A percentile compares a stretch with the other conserved stretches of the same genome.
These are phyloP conservation scores for Trichoderma sp. DNA, from an alignment of 2,329 filamentous ascomycete genomes.

Conservation along the genomic window DNA sequence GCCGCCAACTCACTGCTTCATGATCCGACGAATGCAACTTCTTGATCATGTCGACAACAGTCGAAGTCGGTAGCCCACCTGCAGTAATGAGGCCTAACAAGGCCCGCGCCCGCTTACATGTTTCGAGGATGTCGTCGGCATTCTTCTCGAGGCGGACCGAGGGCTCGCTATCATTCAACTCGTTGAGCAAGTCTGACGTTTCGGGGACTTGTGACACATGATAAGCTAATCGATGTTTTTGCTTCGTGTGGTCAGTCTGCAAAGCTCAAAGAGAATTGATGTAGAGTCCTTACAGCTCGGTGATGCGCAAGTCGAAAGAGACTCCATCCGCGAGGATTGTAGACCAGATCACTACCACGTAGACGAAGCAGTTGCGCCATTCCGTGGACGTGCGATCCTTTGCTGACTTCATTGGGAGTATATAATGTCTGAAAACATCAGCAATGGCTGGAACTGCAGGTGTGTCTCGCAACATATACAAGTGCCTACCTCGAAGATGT, in stretches of 20 bases:
- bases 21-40: constrained; percentile 41
- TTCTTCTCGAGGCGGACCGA: constrained; percentile 39
- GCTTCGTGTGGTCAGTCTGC: not conserved
- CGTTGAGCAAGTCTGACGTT: constrained; percentile 39
- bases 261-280: not conserved
- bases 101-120: constrained; percentile 39
- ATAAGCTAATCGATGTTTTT: constrained; percentile 4
- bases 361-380: constrained; percentile 48
- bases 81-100: not conserved
- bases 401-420: constrained; percentile 34
- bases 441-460: not conserved
- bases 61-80: not conserved
- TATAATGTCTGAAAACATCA: constrained; percentile 39
- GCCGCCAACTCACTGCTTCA: constrained; percentile 39
- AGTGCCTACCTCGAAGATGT: constrained; percentile 45
- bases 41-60: constrained; percentile 36
- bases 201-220: constrained; percentile 38
- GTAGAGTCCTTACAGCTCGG: constrained; percentile 34
- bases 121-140: constrained; percentile 35
- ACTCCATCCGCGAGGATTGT: constrained; percentile 45
- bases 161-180: constrained; percentile 37
- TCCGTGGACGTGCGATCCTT: constrained; percentile 44
- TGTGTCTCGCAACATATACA: not conserved
- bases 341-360: constrained; percentile 42
- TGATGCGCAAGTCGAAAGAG: constrained; percentile 47